These are phyloP conservation scores for Epichloe bromicola DNA, from an alignment of 2,329 filamentous ascomycete genomes.

Conservation along the genomic window DNA sequence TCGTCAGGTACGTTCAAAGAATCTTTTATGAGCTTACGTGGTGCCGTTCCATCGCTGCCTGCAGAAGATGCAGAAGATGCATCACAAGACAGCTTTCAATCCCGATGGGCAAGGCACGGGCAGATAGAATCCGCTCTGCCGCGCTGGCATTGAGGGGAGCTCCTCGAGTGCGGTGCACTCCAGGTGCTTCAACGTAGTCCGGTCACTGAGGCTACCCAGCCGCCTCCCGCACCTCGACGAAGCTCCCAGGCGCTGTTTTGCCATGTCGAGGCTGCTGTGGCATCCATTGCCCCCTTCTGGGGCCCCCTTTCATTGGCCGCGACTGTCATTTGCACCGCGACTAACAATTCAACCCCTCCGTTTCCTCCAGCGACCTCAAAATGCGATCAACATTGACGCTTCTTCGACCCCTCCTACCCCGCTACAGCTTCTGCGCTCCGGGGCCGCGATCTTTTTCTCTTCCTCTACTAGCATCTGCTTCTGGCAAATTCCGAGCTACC, in stretches of 20 bases:
- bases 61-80: background rate
- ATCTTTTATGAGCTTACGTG: background rate
- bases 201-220: background rate
- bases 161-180: too few relatives aligned
- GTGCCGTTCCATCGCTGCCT: background rate
- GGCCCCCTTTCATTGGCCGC: slow-evolving; percentile 3
- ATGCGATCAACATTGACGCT: slow-evolving; percentile 27
- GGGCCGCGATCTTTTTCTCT: slow-evolving; percentile 27
- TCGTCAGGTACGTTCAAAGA: slow-evolving; percentile 2
- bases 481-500: slow-evolving; percentile 24
- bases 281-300: background rate
- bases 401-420: slow-evolving; percentile 34
- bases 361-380: slow-evolving; percentile 28
- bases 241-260: background rate
- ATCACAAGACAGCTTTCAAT: too few relatives aligned
- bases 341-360: slow-evolving; percentile 29
- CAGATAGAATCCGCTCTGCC: too few relatives aligned
- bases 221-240: background rate
- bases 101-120: too few relatives aligned
- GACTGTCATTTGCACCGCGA: slow-evolving; percentile 9
- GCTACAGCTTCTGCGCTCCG: slow-evolving; percentile 28
- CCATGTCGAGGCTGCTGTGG: too few relatives aligned
- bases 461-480: slow-evolving; percentile 28
- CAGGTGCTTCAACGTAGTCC: too few relatives aligned
- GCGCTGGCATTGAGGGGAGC: too few relatives aligned